These are phyloP conservation scores for Geotrichum reessii DNA, from an alignment of 1,139 yeast species.

Conservation along the genomic window DNA sequence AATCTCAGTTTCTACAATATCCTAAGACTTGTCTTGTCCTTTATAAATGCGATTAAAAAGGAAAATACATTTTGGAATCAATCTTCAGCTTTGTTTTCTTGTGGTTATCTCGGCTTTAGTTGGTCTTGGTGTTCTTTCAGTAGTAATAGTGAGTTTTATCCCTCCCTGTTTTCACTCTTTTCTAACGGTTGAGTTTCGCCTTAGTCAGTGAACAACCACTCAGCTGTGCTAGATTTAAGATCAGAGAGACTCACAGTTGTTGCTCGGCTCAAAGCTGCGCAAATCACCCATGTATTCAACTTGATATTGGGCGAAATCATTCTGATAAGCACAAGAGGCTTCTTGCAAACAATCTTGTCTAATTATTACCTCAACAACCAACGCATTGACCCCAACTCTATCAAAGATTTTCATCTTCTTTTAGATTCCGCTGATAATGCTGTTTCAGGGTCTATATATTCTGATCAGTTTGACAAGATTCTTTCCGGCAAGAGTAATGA, in stretches of 20 bases:
- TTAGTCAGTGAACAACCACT: constrained; percentile 52
- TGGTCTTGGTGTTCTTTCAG: constrained; percentile 64
- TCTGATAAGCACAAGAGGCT: constrained; percentile 28
- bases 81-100: constrained; percentile 15
- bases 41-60: background rate
- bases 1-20: background rate
- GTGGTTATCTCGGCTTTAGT: constrained; percentile 49
- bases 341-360: constrained; percentile 30
- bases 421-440: constrained; percentile 29
- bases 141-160: constrained; percentile 49
- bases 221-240: constrained; percentile 55
- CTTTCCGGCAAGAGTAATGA: constrained; percentile 6
- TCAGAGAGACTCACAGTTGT: constrained; percentile 70
- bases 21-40: background rate
- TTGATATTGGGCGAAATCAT: constrained; percentile 56
- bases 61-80: constrained; percentile 12
- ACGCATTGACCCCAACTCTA: constrained; percentile 16
- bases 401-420: constrained; percentile 22
- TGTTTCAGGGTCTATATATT: constrained; percentile 27
- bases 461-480: constrained; percentile 19
- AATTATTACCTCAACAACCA: constrained; percentile 21
- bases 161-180: background rate
- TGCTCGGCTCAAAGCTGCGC: constrained; percentile 76
- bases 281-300: constrained; percentile 62
- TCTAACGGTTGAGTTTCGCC: background rate